Conservation (phyloP, 1,139 yeast species). For the Scheffersomyces lignicola region DNA sequence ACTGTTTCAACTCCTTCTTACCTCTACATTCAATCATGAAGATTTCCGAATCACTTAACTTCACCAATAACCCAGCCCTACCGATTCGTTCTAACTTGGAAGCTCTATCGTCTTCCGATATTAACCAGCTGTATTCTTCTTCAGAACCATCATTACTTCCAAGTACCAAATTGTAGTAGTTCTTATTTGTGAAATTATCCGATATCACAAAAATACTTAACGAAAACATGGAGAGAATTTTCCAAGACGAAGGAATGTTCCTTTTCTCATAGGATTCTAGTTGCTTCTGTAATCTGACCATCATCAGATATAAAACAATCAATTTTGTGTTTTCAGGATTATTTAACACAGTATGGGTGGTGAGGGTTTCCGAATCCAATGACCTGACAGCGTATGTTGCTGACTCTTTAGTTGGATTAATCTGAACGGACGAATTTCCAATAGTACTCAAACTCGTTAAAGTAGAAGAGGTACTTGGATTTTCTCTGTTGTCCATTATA, state of each 20-base stretch:
- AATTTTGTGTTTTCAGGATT: constrained; percentile 24
- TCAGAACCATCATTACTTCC: constrained; percentile 15
- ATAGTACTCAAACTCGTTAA: constrained; percentile 33
- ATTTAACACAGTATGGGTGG: constrained; percentile 20
- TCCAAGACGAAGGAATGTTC: constrained; percentile 44
- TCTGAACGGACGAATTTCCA: not conserved
- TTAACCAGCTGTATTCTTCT: constrained; percentile 34
- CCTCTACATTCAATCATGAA: constrained; percentile 52
- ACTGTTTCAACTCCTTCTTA: constrained; percentile 39
- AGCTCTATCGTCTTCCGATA: constrained; percentile 31
- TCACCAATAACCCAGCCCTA: constrained; percentile 45
- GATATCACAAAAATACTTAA: constrained; percentile 29
- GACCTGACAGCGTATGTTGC: too few relatives aligned
- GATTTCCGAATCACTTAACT: constrained; percentile 31
- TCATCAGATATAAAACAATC: constrained; percentile 28
- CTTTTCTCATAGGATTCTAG: constrained; percentile 30
- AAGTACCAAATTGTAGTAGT: constrained; percentile 31
- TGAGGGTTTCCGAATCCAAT: constrained; percentile 18
- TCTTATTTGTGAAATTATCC: constrained; percentile 25
- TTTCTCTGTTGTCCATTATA: constrained; percentile 25
- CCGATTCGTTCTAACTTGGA: constrained; percentile 41
- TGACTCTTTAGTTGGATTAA: too few relatives aligned
- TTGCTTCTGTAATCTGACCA: constrained; percentile 41
- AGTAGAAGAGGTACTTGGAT: constrained; percentile 36
- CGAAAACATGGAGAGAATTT: constrained; percentile 41